phyloP scores from a whole-genome alignment of 2,329 filamentous ascomycete species.

The Plenodomus tracheiphilus region DNA sequence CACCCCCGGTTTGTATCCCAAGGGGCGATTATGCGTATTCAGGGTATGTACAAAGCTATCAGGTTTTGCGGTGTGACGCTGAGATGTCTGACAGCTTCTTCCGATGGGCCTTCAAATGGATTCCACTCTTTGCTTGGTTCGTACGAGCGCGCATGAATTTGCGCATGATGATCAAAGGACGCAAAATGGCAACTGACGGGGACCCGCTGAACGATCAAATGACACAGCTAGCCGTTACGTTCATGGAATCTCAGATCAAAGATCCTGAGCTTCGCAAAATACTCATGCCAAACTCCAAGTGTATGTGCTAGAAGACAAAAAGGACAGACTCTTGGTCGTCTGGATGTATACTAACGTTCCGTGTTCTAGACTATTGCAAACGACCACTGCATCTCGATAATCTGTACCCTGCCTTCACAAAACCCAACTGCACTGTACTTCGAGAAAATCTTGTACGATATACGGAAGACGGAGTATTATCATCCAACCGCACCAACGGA shows the following conservation, averaged over 20 bases:
- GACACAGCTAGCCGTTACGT: neutral
- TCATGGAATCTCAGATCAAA: neutral
- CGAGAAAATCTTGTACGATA: conserved; percentile 1
- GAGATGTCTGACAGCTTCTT: neutral
- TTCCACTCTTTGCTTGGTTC: conserved; percentile 1
- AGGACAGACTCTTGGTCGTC: neutral
- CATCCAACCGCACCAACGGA: neutral
- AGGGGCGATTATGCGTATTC: conserved; percentile 1
- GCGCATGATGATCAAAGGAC: neutral
- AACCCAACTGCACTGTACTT: neutral
- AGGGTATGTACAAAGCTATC: neutral
- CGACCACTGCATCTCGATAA: conserved; percentile 1
- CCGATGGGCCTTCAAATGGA: conserved; percentile 1
- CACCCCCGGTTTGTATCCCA: neutral
- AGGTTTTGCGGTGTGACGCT: neutral
- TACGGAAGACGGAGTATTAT: neutral
- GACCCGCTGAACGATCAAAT: neutral
- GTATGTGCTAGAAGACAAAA: too few relatives aligned
- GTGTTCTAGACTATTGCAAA: neutral
- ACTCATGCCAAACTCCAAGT: neutral
- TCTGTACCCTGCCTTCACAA: neutral
- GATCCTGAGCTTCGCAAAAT: neutral
- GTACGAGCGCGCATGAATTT: conserved; percentile 4
- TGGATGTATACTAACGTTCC: neutral
- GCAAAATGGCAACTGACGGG: too few relatives aligned